A percentile compares a stretch with the other conserved stretches of the same genome.
Conservation (phyloP, 306 rosid species). For the Begonia masoniana region DNA sequence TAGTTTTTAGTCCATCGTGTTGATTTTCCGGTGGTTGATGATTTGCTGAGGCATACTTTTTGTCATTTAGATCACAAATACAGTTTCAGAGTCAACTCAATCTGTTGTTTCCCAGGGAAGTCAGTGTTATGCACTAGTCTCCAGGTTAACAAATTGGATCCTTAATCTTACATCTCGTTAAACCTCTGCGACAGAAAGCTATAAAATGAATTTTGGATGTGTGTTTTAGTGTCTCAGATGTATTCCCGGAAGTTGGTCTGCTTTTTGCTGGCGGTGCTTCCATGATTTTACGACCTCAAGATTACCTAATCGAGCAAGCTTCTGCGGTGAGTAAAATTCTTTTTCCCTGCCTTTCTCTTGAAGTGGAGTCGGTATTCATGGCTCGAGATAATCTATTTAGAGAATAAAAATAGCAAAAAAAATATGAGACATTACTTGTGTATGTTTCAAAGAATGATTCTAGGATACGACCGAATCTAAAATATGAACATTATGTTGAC, state of each 20-base stretch:
- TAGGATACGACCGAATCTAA: no score
- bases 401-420: no score
- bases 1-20: no score
- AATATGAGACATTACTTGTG: no score
- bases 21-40: no score
- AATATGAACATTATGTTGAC: no score
- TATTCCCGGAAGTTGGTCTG: constrained; percentile 55
- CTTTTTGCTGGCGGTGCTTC: constrained; percentile 60
- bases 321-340: constrained; percentile 30
- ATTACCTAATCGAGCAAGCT: constrained; percentile 53
- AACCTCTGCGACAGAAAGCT: background rate
- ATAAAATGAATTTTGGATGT: background rate
- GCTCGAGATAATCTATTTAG: no score
- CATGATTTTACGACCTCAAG: constrained; percentile 47
- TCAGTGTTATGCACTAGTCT: constrained; percentile 36
- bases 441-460: no score
- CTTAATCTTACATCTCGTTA: background rate
- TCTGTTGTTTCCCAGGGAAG: constrained; percentile 32
- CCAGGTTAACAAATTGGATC: constrained; percentile 26
- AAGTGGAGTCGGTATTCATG: no score
- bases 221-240: constrained; percentile 29
- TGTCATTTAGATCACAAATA: constrained; percentile 36
- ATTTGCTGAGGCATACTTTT: background rate
- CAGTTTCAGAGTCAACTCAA: constrained; percentile 32
- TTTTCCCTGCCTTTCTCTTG: no score